Conservation (phyloP, 257 asterid genomes). For the Eucommia ulmoides region DNA sequence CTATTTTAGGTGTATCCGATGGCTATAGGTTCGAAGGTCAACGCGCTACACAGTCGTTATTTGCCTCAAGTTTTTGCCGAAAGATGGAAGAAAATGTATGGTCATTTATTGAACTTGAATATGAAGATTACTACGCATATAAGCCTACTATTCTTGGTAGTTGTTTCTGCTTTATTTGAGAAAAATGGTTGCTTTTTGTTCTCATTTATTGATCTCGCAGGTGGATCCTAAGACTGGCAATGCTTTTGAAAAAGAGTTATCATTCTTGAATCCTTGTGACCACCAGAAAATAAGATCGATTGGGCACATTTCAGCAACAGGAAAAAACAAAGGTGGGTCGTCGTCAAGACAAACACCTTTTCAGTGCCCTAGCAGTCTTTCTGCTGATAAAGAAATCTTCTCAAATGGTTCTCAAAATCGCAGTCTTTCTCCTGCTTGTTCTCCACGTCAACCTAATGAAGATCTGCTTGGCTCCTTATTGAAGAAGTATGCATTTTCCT, state of each 20-base stretch:
- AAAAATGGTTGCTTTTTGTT: background rate
- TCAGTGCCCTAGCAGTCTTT: constrained; percentile 28
- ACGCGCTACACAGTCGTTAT: background rate
- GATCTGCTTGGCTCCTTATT: constrained; percentile 13
- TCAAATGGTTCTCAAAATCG: constrained; percentile 23
- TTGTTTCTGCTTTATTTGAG: background rate
- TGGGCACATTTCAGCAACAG: background rate
- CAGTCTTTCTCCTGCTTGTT: constrained; percentile 15
- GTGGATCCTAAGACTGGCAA: background rate
- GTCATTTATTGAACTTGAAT: background rate
- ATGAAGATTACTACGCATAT: too few species aligned
- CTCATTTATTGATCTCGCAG: background rate
- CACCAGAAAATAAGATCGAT: background rate
- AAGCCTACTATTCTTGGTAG: background rate
- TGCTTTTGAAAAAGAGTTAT: background rate
- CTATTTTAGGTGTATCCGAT: too few species aligned
- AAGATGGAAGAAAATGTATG: background rate
- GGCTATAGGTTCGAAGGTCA: too few species aligned
- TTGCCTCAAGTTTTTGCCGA: background rate
- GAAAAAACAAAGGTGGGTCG: background rate
- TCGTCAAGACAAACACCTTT: constrained; percentile 1
- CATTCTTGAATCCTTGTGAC: background rate
- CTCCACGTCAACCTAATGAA: constrained; percentile 22
- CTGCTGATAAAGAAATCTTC: constrained; percentile 18
- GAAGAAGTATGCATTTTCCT: constrained; percentile 29